These are phyloP conservation scores for Plasmopara viticola DNA, from an alignment of 352 stramenopile species.

Conservation along the genomic window DNA sequence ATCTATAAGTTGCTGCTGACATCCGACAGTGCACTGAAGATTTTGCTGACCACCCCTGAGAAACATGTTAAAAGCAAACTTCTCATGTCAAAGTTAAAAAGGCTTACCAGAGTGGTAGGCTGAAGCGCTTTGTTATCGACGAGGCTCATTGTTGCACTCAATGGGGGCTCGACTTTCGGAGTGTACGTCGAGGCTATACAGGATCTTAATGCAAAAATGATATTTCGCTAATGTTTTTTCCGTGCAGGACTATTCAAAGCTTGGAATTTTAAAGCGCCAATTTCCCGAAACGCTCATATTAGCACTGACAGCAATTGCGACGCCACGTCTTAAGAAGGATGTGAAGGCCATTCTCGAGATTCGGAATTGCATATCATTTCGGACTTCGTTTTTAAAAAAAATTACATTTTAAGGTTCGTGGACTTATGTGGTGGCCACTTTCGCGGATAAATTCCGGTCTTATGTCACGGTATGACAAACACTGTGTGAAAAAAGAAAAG, in stretches of 20 bases:
- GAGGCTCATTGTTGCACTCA: conserved; percentile 36
- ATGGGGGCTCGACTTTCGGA: too few species aligned
- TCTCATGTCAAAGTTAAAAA: conserved; percentile 23
- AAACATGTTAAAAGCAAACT: conserved; percentile 29
- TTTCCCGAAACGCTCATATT: conserved; percentile 65
- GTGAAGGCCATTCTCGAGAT: too few species aligned
- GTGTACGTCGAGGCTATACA: too few species aligned
- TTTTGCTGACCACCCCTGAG: conserved; percentile 91
- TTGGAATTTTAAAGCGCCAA: conserved; percentile 85
- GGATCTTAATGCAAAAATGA: conserved; percentile 10
- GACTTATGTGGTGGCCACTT: too few species aligned
- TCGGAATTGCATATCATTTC: too few species aligned
- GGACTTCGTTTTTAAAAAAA: too few species aligned
- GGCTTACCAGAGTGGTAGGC: conserved; percentile 58
- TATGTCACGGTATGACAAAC: too few species aligned
- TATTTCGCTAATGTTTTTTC: neutral
- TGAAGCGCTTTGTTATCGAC: conserved; percentile 92
- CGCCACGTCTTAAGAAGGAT: too few species aligned
- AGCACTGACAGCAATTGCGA: too few species aligned
- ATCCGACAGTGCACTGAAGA: conserved; percentile 42
- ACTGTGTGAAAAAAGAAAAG: too few species aligned
- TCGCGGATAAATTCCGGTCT: too few species aligned
- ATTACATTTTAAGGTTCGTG: too few species aligned
- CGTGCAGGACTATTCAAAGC: conserved; percentile 87
- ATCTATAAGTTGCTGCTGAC: conserved; percentile 85